These are phyloP conservation scores for Fusarium domesticum DNA, from an alignment of 2,329 filamentous ascomycete genomes.

Conservation along the genomic window DNA sequence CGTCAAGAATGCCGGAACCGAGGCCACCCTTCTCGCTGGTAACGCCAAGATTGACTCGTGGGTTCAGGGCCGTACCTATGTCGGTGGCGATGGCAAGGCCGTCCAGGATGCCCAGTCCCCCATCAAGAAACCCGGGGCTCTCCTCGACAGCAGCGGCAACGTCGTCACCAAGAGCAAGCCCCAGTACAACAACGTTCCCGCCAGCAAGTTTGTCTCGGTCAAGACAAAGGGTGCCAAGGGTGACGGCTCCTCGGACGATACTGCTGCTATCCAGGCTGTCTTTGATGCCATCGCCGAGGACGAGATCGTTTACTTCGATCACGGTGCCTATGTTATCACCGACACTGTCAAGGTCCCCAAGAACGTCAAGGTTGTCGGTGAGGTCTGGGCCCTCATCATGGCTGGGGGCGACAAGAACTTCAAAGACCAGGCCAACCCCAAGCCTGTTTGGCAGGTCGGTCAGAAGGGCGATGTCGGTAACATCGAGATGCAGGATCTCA, in stretches of 20 bases:
- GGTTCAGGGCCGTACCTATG: conserved; percentile 76
- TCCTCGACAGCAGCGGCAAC: conserved; percentile 63
- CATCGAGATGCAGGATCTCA: conserved; percentile 84
- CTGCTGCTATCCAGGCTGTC: conserved; percentile 74
- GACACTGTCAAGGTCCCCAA: conserved; percentile 70
- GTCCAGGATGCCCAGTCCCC: conserved; percentile 57
- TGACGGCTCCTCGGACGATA: conserved; percentile 86
- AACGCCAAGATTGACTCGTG: conserved; percentile 68
- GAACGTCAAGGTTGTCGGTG: conserved; percentile 82
- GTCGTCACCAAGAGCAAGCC: conserved; percentile 86
- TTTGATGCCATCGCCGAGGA: conserved; percentile 64
- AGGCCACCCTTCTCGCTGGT: conserved; percentile 62
- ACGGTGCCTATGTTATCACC: conserved; percentile 69
- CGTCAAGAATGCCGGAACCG: conserved; percentile 57
- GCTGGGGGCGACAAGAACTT: conserved; percentile 71
- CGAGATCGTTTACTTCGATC: conserved; percentile 71
- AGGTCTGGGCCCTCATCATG: conserved; percentile 89
- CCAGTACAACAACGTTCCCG: conserved; percentile 70
- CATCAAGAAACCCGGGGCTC: conserved; percentile 60
- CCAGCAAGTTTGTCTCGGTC: conserved; percentile 75
- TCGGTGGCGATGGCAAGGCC: conserved; percentile 43
- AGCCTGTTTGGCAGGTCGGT: conserved; percentile 83
- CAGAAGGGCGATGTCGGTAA: conserved; percentile 70
- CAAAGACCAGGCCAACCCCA: conserved; percentile 69
- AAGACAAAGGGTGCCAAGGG: conserved; percentile 81